Evolutionary conservation across 768 basidiomycete species (phyloP).

Genomic region (Tricholoma sp.): DNA sequence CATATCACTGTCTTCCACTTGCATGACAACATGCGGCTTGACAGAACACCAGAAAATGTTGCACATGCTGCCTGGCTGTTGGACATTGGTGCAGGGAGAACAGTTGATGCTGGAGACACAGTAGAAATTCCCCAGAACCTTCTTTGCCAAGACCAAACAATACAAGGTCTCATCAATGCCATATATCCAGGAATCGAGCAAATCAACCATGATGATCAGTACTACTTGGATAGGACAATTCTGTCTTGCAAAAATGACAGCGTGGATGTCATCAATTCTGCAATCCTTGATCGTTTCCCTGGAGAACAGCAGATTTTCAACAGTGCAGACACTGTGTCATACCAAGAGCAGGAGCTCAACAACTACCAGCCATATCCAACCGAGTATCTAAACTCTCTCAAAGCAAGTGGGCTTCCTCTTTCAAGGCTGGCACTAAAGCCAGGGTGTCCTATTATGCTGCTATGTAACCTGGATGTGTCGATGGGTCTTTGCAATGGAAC

Average conservation of each 20-base stretch:
- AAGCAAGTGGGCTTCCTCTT: not conserved
- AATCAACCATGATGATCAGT: not conserved
- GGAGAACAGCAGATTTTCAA: not conserved
- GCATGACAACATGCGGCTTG: slow-evolving; percentile 36
- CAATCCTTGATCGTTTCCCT: not conserved
- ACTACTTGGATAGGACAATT: not conserved
- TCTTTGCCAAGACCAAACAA: slow-evolving; percentile 13
- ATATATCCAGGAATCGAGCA: not conserved
- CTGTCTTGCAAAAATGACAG: not conserved
- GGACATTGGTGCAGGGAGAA: slow-evolving; percentile 14
- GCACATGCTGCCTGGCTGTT: slow-evolving; percentile 18
- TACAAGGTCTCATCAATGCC: slow-evolving; percentile 19
- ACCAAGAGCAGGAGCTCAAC: too few species aligned
- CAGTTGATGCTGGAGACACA: not conserved
- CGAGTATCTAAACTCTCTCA: not conserved
- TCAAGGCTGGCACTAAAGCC: not conserved
- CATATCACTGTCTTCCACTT: slow-evolving; percentile 27
- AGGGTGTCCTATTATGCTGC: not conserved
- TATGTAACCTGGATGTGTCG: not conserved
- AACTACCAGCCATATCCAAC: not conserved
- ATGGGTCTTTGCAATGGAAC: slow-evolving; percentile 1
- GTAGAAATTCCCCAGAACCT: slow-evolving; percentile 4
- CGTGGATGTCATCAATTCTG: not conserved
- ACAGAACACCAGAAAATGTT: slow-evolving; percentile 18
- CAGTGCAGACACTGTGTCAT: not conserved